Evolutionary conservation across 1,284 basidiomycete genomes (phyloP).

Genomic region (Pterula multifida): DNA sequence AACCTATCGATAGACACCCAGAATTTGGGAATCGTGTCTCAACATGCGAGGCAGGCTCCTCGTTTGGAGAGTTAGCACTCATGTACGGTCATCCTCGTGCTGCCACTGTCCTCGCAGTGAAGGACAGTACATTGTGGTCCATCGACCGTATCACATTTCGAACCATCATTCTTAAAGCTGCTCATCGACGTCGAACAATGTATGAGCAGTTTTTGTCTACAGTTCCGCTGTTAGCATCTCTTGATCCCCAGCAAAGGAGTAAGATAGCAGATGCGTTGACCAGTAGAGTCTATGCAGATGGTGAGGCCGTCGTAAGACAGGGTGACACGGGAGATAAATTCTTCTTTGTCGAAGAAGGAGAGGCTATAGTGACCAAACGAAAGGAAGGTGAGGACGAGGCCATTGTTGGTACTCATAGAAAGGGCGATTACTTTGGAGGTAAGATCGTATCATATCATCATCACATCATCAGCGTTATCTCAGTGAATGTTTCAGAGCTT

Average conservation of each 20-base stretch:
- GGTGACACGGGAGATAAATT: slow-evolving; percentile 96
- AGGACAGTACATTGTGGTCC: slow-evolving; percentile 84
- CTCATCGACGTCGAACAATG: slow-evolving; percentile 83
- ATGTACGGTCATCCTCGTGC: slow-evolving; percentile 98
- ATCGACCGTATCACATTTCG: slow-evolving; percentile 97
- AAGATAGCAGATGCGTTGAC: slow-evolving; percentile 96
- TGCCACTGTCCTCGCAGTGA: slow-evolving; percentile 83
- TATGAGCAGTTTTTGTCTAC: slow-evolving; percentile 92
- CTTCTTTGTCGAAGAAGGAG: slow-evolving; percentile 92
- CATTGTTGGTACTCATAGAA: slow-evolving; percentile 64
- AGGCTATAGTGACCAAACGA: slow-evolving; percentile 78
- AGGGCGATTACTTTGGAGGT: slow-evolving; percentile 99
- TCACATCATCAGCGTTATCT: slow-evolving; percentile 1
- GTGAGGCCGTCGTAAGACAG: slow-evolving; percentile 79
- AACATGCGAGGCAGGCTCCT: slow-evolving; percentile 76
- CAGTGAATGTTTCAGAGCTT: slow-evolving; percentile 36
- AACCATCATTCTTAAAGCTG: slow-evolving; percentile 88
- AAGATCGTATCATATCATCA: slow-evolving; percentile 9
- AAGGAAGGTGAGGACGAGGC: slow-evolving; percentile 44
- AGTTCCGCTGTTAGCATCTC: slow-evolving; percentile 81
- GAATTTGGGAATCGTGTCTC: slow-evolving; percentile 76
- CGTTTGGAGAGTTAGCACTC: slow-evolving; percentile 93
- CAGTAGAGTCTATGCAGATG: slow-evolving; percentile 72
- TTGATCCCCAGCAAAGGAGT: slow-evolving; percentile 82
- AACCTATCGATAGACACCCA: slow-evolving; percentile 33